Conservation (phyloP, 169 alveolate species). For the Eimeria zaria region DNA sequence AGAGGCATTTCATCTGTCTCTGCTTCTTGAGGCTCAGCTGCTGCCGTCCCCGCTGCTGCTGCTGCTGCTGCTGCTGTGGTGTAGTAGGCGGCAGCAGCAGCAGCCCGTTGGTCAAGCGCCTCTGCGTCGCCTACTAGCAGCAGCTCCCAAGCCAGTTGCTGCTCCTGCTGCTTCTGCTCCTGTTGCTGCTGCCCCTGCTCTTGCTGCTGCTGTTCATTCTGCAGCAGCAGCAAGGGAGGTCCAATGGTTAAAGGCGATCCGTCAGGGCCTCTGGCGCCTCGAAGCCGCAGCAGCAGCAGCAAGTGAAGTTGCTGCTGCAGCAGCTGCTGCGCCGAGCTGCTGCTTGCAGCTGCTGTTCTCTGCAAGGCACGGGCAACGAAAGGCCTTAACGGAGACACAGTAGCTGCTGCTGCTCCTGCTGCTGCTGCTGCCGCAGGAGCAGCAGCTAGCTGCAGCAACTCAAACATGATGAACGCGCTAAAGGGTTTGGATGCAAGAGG, state of each 20-base stretch:
- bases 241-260: constrained; percentile 29
- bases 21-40: neutral
- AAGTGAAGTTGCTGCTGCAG: constrained; percentile 49
- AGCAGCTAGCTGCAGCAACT: constrained; percentile 67
- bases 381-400: constrained; percentile 30
- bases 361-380: constrained; percentile 48
- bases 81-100: neutral
- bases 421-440: constrained; percentile 32
- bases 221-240: constrained; percentile 29
- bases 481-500: constrained; percentile 13
- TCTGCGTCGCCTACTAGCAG: constrained; percentile 43
- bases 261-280: constrained; percentile 20
- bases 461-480: constrained; percentile 1
- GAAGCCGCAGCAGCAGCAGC: constrained; percentile 53
- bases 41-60: neutral
- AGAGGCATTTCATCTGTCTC: constrained; percentile 18
- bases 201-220: constrained; percentile 28
- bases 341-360: constrained; percentile 34
- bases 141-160: constrained; percentile 37
- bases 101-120: constrained; percentile 26
- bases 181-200: constrained; percentile 38
- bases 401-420: neutral
- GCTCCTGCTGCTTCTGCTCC: no score
- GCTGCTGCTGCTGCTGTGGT: neutral
- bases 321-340: constrained; percentile 56